Evolutionary conservation across 768 basidiomycete species (phyloP), one percentile per base, ranked within the genome.

Genomic region (Amanita thiersii): DNA sequence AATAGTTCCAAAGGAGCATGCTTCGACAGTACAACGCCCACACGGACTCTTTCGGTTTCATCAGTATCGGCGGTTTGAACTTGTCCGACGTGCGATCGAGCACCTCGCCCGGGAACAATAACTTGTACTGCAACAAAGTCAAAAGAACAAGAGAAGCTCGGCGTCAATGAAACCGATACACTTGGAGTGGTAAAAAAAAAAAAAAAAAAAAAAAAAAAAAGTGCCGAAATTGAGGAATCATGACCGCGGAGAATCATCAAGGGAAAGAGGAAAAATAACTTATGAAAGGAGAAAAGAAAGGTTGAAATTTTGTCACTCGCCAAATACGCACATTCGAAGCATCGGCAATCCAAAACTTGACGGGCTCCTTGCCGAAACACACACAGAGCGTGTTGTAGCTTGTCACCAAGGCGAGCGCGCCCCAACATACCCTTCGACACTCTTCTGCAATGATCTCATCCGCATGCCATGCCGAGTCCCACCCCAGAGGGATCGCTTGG

Each of bases 21-120:
- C 77, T 77, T 24, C 86, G 77, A 59, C 84, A 86, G 51, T 86
- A 86, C 19, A 89, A 63, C 0, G 83, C 86, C 86, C 86, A 88
- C 1, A 89, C 70, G 11, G 80, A 79, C 47, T 88, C 82, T 55
- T 86, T 88, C 11, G 79, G 70, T 12, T 79, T 79, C 24, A 68
- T 69, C 23, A 62, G 60, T 42, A 67, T 63, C 40, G 61, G 61
- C 17, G 64, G 59, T 9, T 30, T 35, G 43, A 64, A 67, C 24
- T 53, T 51, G 14, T 58, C 61, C 4, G 72, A 63, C 14, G 60
- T 53, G 38, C 75, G 73, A 52, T 79, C 75, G 31, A 70, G 61
- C 5, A 72, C 69, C 58, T 89, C 86, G 1, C 83, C 85, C 1
- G 86, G 86, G 57, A 88, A 88, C 30, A 86, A 63, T 6, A 86